Percentiles rank a stretch among this genome's conserved stretches.
These are phyloP conservation scores for Penicillium sp. DNA, from an alignment of 2,329 filamentous ascomycete species.

Conservation along the genomic window DNA sequence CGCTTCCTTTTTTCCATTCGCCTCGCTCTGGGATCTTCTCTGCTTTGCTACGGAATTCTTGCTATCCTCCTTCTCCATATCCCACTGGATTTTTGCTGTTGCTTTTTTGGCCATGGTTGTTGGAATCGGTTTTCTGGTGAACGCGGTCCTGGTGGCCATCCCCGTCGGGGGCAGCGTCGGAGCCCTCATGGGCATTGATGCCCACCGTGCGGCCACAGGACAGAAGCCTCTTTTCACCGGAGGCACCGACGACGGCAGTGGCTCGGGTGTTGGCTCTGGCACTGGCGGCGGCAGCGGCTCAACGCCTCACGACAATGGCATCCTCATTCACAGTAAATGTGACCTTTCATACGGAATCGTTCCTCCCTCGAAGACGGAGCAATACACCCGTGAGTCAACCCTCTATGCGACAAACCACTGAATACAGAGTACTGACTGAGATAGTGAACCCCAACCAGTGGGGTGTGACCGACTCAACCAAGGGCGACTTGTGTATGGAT, in stretches of 20 bases:
- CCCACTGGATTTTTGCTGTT: background rate
- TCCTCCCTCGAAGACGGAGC: slow-evolving; percentile 46
- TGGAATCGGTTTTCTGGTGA: slow-evolving; percentile 47
- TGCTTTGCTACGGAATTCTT: background rate
- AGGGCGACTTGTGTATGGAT: slow-evolving; percentile 55
- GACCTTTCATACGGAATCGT: slow-evolving; percentile 50
- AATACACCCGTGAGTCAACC: slow-evolving; percentile 52
- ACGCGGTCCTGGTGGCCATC: slow-evolving; percentile 53
- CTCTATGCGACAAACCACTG: background rate
- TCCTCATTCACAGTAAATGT: slow-evolving; percentile 44
- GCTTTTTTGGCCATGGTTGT: slow-evolving; percentile 26
- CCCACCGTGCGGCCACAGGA: slow-evolving; percentile 46
- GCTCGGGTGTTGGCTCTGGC: slow-evolving; percentile 20
- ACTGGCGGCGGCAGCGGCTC: slow-evolving; percentile 20
- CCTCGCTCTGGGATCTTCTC: background rate
- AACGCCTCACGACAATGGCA: slow-evolving; percentile 35
- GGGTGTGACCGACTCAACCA: slow-evolving; percentile 43
- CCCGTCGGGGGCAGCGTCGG: slow-evolving; percentile 55
- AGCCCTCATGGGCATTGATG: slow-evolving; percentile 53
- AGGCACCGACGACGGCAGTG: slow-evolving; percentile 22
- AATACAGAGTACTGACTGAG: background rate
- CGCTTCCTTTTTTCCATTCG: background rate
- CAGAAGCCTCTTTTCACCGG: slow-evolving; percentile 49
- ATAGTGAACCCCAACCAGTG: slow-evolving; percentile 61
- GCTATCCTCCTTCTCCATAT: background rate